These are phyloP conservation scores for Wickerhamiella nectarea DNA, from an alignment of 805 yeast genomes.

Conservation along the genomic window DNA sequence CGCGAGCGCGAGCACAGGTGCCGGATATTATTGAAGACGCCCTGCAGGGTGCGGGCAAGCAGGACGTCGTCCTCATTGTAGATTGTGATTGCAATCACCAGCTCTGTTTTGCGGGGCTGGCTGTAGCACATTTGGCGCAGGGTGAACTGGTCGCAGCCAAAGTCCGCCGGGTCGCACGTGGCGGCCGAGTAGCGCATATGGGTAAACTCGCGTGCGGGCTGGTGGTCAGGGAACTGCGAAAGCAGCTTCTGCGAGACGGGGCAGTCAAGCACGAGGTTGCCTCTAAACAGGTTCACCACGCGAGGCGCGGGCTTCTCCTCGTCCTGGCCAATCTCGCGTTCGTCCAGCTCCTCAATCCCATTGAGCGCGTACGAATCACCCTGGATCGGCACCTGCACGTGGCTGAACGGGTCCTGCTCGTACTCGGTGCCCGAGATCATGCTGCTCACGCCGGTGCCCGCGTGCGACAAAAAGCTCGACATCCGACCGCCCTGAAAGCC, in stretches of 20 bases:
- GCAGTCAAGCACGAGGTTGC: slow-evolving; percentile 76
- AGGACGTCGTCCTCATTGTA: slow-evolving; percentile 79
- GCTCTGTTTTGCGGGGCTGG: slow-evolving; percentile 70
- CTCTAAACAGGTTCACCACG: slow-evolving; percentile 46
- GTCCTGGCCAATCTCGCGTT: slow-evolving; percentile 15
- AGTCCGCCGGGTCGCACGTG: slow-evolving; percentile 78
- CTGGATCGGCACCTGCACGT: slow-evolving; percentile 25
- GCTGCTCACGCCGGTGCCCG: neutral
- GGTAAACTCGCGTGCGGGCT: slow-evolving; percentile 51
- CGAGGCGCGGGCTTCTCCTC: slow-evolving; percentile 23
- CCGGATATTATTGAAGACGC: slow-evolving; percentile 75
- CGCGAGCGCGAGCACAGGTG: slow-evolving; percentile 52
- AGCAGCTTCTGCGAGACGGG: slow-evolving; percentile 67
- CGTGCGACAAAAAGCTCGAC: neutral
- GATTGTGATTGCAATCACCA: slow-evolving; percentile 75
- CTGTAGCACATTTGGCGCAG: slow-evolving; percentile 68
- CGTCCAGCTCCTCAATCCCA: slow-evolving; percentile 18
- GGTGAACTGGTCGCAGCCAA: slow-evolving; percentile 48
- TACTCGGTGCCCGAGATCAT: slow-evolving; percentile 12
- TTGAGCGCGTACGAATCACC: slow-evolving; percentile 29
- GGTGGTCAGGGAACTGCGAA: slow-evolving; percentile 37
- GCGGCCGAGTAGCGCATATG: slow-evolving; percentile 91
- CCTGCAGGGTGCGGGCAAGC: slow-evolving; percentile 74
- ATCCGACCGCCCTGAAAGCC: slow-evolving; percentile 6
- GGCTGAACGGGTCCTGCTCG: slow-evolving; percentile 20